phyloP scores from a whole-genome alignment of 176 grass and related monocot species.

The Tuctoria greenei region DNA sequence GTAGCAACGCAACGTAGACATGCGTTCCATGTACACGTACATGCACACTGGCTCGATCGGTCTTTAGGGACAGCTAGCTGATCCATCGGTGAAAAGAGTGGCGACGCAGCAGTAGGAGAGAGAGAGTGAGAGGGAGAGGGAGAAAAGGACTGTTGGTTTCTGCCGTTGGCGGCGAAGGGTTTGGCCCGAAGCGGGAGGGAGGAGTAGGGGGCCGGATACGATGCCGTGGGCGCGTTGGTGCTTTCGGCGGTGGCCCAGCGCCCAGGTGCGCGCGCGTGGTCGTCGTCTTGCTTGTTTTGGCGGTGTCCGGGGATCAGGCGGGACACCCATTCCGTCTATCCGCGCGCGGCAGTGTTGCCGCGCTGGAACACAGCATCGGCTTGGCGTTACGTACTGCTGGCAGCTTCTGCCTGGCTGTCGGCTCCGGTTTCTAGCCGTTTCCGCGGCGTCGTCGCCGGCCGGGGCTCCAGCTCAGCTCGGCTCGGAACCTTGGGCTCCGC shows the following conservation, averaged over 20 bases:
- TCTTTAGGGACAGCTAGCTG: too few relatives aligned
- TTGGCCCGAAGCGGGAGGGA: not conserved
- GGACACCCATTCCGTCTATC: not conserved
- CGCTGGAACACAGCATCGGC: too few relatives aligned
- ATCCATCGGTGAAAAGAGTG: too few relatives aligned
- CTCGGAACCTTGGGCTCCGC: too few relatives aligned
- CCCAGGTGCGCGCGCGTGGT: not conserved
- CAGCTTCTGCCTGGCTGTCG: not conserved
- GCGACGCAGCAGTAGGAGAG: too few relatives aligned
- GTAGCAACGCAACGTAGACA: not conserved
- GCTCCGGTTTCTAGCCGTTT: not conserved
- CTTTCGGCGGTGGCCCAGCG: constrained; percentile 15
- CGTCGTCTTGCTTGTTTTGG: constrained; percentile 17
- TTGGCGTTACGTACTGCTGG: not conserved
- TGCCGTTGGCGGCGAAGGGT: not conserved
- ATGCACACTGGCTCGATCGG: too few relatives aligned
- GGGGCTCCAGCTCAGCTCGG: constrained; percentile 2
- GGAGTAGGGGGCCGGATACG: not conserved
- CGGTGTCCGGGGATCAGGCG: not conserved
- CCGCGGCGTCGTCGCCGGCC: not conserved
- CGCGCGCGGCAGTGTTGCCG: too few relatives aligned
- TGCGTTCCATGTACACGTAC: not conserved
- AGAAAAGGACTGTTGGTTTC: not conserved
- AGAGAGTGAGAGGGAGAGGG: too few relatives aligned
- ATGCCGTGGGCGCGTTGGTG: not conserved